phyloP scores from a whole-genome alignment of 371 early-diverging fungal species.

The Dichotomocladium elegans region DNA sequence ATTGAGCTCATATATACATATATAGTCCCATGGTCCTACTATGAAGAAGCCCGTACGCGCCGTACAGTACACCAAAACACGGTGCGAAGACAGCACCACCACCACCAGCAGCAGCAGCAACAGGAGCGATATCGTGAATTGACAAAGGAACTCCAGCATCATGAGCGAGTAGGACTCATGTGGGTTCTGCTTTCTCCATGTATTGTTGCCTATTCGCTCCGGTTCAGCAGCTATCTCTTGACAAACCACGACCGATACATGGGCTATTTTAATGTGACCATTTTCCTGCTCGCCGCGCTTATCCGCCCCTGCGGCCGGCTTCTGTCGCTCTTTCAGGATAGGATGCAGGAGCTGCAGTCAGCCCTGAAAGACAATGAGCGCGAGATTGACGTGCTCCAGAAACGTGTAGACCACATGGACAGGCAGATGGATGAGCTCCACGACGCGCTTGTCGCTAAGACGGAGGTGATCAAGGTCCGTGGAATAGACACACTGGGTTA shows the following conservation, averaged over 20 bases:
- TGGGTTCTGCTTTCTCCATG: slow-evolving; percentile 57
- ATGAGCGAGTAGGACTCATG: slow-evolving; percentile 52
- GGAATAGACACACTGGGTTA: neutral
- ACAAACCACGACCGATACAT: slow-evolving; percentile 56
- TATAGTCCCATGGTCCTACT: slow-evolving; percentile 59
- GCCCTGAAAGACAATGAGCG: slow-evolving; percentile 31
- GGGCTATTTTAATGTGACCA: slow-evolving; percentile 53
- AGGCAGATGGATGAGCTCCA: slow-evolving; percentile 43
- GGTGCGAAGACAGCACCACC: too few relatives aligned
- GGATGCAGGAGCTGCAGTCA: slow-evolving; percentile 52
- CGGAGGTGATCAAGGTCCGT: slow-evolving; percentile 38
- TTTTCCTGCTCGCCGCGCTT: slow-evolving; percentile 59
- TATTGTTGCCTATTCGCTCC: slow-evolving; percentile 57
- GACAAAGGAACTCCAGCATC: slow-evolving; percentile 43
- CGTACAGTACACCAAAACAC: slow-evolving; percentile 25
- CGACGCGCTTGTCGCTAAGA: slow-evolving; percentile 44
- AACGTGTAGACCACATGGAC: slow-evolving; percentile 39
- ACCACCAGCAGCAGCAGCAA: too few relatives aligned
- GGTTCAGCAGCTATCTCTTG: slow-evolving; percentile 49
- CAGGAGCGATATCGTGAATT: too few relatives aligned
- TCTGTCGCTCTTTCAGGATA: slow-evolving; percentile 42
- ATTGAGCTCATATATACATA: neutral
- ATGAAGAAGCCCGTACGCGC: slow-evolving; percentile 49
- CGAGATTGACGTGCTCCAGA: slow-evolving; percentile 29
- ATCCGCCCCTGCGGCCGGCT: slow-evolving; percentile 54